These are phyloP conservation scores for Fusarium succisae DNA, from an alignment of 2,329 filamentous ascomycete species.

Conservation along the genomic window DNA sequence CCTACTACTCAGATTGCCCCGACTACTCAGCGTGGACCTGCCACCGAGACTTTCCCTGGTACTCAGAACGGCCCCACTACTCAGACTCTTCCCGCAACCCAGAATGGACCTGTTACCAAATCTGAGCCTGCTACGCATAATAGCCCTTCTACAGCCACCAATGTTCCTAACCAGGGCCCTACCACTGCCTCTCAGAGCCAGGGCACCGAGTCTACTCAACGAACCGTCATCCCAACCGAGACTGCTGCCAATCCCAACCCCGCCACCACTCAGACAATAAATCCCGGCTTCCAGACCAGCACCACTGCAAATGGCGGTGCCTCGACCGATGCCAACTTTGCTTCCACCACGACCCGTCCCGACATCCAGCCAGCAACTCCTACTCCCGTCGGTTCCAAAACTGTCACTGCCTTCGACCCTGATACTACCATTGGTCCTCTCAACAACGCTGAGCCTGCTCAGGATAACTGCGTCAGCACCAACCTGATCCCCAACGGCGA, in stretches of 20 bases:
- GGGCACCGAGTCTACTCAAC: not conserved
- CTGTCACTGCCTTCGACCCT: not conserved
- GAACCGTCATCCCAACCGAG: not conserved
- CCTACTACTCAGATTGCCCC: not conserved
- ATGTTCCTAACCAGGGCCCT: not conserved
- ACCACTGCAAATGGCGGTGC: not conserved
- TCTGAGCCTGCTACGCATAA: not conserved
- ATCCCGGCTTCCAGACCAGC: not conserved
- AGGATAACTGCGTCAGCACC: not conserved
- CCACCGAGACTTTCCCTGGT: too few relatives aligned
- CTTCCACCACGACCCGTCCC: not conserved
- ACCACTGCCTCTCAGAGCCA: not conserved
- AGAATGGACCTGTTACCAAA: not conserved
- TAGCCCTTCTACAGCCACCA: not conserved
- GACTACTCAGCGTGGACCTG: not conserved
- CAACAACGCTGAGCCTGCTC: not conserved
- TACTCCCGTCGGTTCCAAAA: not conserved
- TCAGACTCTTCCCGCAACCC: too few relatives aligned
- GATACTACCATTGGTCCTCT: not conserved
- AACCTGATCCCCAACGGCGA: not conserved
- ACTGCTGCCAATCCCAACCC: not conserved
- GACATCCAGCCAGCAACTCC: not conserved
- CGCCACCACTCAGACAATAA: not conserved
- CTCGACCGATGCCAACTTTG: not conserved
- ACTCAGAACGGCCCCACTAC: too few relatives aligned